Evolutionary conservation across 306 rosid species (phyloP), one percentile per base, ranked within the genome.

Genomic region (Ceratonia siliqua): DNA sequence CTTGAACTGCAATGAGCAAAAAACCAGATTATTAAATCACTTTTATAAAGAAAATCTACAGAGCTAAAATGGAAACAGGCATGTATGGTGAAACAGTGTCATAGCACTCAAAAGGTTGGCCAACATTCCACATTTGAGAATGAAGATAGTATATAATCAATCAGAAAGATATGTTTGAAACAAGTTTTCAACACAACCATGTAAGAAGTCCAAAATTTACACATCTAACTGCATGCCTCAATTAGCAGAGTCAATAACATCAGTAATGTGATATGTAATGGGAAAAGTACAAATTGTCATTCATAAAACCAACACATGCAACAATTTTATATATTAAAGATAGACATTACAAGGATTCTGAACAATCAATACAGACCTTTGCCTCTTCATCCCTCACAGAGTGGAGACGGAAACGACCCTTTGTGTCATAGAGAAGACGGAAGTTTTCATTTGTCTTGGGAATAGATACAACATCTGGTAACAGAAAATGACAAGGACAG

Each of bases 331-430:
- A 25, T 52, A 20, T 18, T 14, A 28, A 1, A 5, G 5, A 2
- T 30, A 22, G 27, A 43, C 33, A 24, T 24, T 36, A 65, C 0
- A 56, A 35, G 52, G 32, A 49, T 48, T 76, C 5, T 49, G 15
- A 50, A 62, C 22, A 45, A 81, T 10, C 48, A 35, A 38, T 39
- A 68, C 70, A 8, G 21, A 91, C 94, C 94, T 89, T 91, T 13
- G 97, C 87, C 81, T 89, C 94, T 6, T 91, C 97, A 68, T 91
- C 97, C 79, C 89, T 87, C 24, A 91, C 15, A 0, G 92, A 80
- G 73, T 89, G 90, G 53, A 85, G 86, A 65, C 89, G 89, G 85
- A 85, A 87, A 35, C 90, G 85, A 2, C 95, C 89, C 78, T 89
- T 90, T 24, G 90, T 90, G 67, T 90, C 90, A 71, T 90, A 87